Evolutionary conservation across 805 yeast genomes (phyloP).

Genomic region (Saccharomycopsis capsularis): DNA sequence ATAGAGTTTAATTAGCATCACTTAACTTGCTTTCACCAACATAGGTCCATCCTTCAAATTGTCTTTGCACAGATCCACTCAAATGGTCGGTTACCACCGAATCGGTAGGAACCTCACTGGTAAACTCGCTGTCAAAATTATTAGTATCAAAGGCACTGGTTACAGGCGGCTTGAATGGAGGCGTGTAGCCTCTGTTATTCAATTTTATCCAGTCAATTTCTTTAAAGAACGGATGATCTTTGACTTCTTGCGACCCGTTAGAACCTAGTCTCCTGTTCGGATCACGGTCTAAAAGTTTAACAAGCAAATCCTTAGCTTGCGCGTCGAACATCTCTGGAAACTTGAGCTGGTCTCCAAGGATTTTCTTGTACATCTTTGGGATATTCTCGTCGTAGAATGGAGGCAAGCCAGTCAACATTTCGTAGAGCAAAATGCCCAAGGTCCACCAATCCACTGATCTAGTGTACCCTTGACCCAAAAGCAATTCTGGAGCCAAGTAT

Average conservation of each 20-base stretch:
- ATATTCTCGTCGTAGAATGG: conserved; percentile 96
- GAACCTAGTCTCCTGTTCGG: conserved; percentile 66
- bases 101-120: conserved; percentile 88
- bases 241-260: conserved; percentile 73
- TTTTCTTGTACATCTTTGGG: conserved; percentile 88
- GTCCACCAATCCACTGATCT: conserved; percentile 99
- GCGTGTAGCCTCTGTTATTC: conserved; percentile 70
- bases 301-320: conserved; percentile 69
- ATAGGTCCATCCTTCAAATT: conserved; percentile 99
- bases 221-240: conserved; percentile 67
- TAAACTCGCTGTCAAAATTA: conserved; percentile 87
- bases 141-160: conserved; percentile 81
- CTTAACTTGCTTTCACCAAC: conserved; percentile 41
- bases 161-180: conserved; percentile 93
- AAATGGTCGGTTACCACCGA: conserved; percentile 89
- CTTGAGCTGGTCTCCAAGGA: conserved; percentile 77
- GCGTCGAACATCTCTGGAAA: conserved; percentile 84
- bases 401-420: conserved; percentile 95
- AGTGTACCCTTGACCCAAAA: conserved; percentile 89
- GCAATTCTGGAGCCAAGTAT: conserved; percentile 89
- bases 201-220: conserved; percentile 72
- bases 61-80: conserved; percentile 92
- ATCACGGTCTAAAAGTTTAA: conserved; percentile 52
- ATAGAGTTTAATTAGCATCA: conserved; percentile 1
- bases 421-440: conserved; percentile 84